Conservation (phyloP, 225 moss, liverwort and hornwort genomes). For the Lunularia cruciata region DNA sequence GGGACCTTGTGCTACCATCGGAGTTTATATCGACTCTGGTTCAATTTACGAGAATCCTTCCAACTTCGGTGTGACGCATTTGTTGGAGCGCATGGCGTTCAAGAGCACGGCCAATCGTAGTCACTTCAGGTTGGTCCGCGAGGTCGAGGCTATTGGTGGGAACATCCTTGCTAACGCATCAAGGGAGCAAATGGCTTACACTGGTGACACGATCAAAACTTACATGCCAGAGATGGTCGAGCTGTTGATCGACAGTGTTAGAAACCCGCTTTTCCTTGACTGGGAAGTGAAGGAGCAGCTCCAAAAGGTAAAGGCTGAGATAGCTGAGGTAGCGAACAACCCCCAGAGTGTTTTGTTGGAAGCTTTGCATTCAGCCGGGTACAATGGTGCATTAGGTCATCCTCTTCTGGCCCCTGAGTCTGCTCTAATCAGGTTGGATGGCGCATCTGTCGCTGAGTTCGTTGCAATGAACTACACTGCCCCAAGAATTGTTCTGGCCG, state of each 20-base stretch:
- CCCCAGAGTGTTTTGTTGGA: constrained; percentile 77
- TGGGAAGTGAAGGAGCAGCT: constrained; percentile 96
- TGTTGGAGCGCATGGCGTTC: constrained; percentile 95
- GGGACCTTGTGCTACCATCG: constrained; percentile 69
- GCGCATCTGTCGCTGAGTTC: constrained; percentile 61
- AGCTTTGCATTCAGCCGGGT: constrained; percentile 88
- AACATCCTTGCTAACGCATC: constrained; percentile 81
- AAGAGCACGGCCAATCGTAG: constrained; percentile 84
- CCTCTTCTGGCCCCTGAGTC: constrained; percentile 85
- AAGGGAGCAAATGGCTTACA: constrained; percentile 89
- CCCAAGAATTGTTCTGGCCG: constrained; percentile 81
- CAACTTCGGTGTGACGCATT: constrained; percentile 69
- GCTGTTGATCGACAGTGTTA: constrained; percentile 72
- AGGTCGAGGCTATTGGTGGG: constrained; percentile 92
- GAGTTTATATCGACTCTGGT: constrained; percentile 77
- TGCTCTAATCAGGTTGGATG: constrained; percentile 57
- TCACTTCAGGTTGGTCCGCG: constrained; percentile 85
- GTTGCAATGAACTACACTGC: constrained; percentile 80
- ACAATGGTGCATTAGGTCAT: constrained; percentile 72
- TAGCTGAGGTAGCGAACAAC: constrained; percentile 69
- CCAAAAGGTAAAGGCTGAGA: constrained; percentile 63
- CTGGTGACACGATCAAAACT: constrained; percentile 76
- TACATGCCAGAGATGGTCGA: constrained; percentile 94
- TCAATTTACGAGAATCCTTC: constrained; percentile 69
- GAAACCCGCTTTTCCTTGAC: constrained; percentile 75